phyloP scores from a whole-genome alignment of 1,284 basidiomycete species.

The Mycena sp. region DNA sequence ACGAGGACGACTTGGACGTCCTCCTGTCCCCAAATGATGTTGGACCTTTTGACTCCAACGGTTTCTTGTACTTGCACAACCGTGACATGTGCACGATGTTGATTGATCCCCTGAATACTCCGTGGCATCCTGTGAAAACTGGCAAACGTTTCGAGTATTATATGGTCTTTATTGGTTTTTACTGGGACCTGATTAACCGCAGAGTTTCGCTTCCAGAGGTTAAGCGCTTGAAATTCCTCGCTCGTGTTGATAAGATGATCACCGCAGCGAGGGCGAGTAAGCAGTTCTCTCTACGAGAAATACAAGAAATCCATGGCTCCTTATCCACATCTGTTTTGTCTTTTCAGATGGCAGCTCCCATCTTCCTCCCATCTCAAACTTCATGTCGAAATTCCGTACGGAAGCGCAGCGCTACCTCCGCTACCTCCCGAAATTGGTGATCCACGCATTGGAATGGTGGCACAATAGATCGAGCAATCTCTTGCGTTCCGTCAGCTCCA shows the following conservation, averaged over 20 bases:
- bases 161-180: constrained; percentile 27
- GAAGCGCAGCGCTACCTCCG: background rate
- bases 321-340: constrained; percentile 33
- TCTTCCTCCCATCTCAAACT: constrained; percentile 17
- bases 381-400: constrained; percentile 22
- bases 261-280: no score
- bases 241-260: no score
- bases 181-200: constrained; percentile 25
- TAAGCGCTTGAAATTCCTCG: constrained; percentile 31
- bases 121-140: constrained; percentile 25
- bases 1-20: constrained; percentile 38
- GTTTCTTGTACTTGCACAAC: constrained; percentile 10
- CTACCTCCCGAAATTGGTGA: constrained; percentile 16
- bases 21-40: background rate
- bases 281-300: no score
- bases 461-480: background rate
- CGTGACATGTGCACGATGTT: background rate
- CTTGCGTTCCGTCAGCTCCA: constrained; percentile 4
- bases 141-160: constrained; percentile 6
- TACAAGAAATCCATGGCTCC: constrained; percentile 31
- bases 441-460: constrained; percentile 39
- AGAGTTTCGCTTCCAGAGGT: constrained; percentile 24
- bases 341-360: constrained; percentile 22
- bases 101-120: constrained; percentile 1
- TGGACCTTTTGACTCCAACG: background rate